Percentiles rank a stretch among this genome's conserved stretches.
Evolutionary conservation across 164 flowering plant genomes (phyloP).

Genomic region (Aristolochia contorta): DNA sequence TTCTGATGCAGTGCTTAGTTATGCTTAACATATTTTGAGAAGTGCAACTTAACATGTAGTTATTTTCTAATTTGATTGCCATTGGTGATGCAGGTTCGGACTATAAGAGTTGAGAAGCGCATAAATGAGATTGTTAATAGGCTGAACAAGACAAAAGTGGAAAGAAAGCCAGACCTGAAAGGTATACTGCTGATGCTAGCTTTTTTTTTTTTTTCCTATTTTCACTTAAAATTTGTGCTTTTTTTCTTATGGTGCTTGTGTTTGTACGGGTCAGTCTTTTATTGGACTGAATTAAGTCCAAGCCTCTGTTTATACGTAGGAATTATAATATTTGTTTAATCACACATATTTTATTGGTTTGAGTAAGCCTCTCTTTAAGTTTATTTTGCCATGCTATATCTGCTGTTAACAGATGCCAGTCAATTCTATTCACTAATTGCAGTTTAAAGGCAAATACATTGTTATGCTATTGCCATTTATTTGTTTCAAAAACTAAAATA

Average conservation of each 20-base stretch:
- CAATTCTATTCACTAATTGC: neutral
- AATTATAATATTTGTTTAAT: no score
- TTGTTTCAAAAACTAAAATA: no score
- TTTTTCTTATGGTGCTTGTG: neutral
- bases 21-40: no score
- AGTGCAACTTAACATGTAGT: no score
- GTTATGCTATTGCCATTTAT: no score
- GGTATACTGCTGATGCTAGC: constrained; percentile 27
- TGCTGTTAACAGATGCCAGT: no score
- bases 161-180: constrained; percentile 80
- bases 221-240: neutral
- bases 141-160: constrained; percentile 85
- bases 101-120: constrained; percentile 92
- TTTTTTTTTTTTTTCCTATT: neutral
- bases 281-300: no score
- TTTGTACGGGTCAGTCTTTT: neutral
- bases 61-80: neutral
- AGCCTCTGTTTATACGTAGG: no score
- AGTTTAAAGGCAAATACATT: no score
- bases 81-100: constrained; percentile 54
- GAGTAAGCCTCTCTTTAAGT: no score
- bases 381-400: neutral
- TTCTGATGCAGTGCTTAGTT: no score
- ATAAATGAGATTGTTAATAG: constrained; percentile 89
- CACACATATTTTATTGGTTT: no score